Evolutionary conservation across 768 basidiomycete genomes (phyloP).

Genomic region (Hypsizygus marmoreus): DNA sequence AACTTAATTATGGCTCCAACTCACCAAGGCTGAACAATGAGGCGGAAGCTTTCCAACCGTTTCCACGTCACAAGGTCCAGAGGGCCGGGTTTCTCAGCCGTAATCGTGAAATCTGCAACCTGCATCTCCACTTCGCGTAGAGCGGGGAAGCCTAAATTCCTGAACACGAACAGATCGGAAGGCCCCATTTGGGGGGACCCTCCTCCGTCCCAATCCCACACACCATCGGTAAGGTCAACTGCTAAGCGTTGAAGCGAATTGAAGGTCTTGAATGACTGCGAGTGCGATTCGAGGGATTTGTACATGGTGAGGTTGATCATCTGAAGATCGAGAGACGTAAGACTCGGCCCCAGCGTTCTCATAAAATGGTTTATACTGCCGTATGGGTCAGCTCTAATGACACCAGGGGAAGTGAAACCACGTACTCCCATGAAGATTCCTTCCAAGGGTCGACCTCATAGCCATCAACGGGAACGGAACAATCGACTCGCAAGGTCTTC

Average conservation of each 20-base stretch:
- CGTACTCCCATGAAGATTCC: too few species aligned
- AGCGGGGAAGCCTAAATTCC: conserved; percentile 17
- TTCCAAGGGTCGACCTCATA: too few species aligned
- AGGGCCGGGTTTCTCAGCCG: conserved; percentile 8
- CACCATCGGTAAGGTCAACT: conserved; percentile 21
- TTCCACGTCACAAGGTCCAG: conserved; percentile 18
- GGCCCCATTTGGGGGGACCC: conserved; percentile 20
- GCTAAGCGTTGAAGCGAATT: conserved; percentile 12
- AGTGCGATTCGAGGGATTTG: conserved; percentile 3
- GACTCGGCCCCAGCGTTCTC: conserved; percentile 7
- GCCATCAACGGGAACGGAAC: too few species aligned
- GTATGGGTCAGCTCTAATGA: too few species aligned
- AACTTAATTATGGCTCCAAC: background rate
- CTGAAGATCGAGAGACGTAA: conserved; percentile 15
- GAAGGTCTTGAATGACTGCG: conserved; percentile 8
- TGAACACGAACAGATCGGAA: conserved; percentile 9
- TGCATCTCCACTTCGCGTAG: conserved; percentile 18
- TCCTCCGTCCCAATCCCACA: conserved; percentile 20
- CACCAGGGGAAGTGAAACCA: too few species aligned
- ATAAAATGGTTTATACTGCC: conserved; percentile 13
- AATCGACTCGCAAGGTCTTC: conserved; percentile 12
- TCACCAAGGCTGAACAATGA: conserved; percentile 18
- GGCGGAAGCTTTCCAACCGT: conserved; percentile 10
- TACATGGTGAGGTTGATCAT: conserved; percentile 8
- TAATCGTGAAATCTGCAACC: conserved; percentile 18